Percentiles rank a stretch among this genome's conserved stretches.
Evolutionary conservation across 305 asterid genomes (phyloP).

Genomic region (Solanum hybrid): DNA sequence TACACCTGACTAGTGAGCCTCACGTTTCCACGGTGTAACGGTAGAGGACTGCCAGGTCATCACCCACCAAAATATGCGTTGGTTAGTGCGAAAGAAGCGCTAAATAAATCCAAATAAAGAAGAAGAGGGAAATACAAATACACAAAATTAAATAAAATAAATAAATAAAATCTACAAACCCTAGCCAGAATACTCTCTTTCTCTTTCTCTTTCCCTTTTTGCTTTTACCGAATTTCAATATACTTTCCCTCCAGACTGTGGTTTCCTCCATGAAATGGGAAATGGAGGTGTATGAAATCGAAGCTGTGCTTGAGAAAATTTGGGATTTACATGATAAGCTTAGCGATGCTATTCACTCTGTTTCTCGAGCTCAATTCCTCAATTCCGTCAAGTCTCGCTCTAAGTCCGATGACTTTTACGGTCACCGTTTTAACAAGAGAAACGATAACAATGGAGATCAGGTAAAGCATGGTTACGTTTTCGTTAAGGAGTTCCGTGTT

Average conservation of each 20-base stretch:
- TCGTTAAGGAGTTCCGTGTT: constrained; percentile 26
- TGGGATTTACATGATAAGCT: constrained; percentile 95
- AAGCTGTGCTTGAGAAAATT: constrained; percentile 66
- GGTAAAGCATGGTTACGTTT: constrained; percentile 14
- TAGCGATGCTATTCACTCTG: constrained; percentile 84
- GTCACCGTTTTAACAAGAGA: constrained; percentile 28
- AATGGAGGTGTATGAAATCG: constrained; percentile 81
- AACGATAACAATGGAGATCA: constrained; percentile 10
- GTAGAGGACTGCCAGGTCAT: neutral
- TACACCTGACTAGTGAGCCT: neutral
- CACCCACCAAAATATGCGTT: neutral
- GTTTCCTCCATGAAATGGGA: constrained; percentile 60
- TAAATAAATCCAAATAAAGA: neutral
- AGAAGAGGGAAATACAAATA: neutral
- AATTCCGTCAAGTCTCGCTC: constrained; percentile 37
- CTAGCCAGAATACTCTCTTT: neutral
- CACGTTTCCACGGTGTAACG: neutral
- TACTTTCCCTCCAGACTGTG: constrained; percentile 3
- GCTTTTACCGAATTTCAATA: neutral
- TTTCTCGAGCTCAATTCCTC: constrained; percentile 71
- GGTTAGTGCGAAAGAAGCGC: neutral
- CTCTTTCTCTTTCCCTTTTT: neutral
- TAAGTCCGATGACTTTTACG: constrained; percentile 25
- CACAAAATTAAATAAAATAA: neutral
- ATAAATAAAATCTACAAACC: neutral